Percentiles rank a stretch among this genome's conserved stretches.
phyloP scores from a whole-genome alignment of 1,284 basidiomycete species.

The Sparassis latifolia region DNA sequence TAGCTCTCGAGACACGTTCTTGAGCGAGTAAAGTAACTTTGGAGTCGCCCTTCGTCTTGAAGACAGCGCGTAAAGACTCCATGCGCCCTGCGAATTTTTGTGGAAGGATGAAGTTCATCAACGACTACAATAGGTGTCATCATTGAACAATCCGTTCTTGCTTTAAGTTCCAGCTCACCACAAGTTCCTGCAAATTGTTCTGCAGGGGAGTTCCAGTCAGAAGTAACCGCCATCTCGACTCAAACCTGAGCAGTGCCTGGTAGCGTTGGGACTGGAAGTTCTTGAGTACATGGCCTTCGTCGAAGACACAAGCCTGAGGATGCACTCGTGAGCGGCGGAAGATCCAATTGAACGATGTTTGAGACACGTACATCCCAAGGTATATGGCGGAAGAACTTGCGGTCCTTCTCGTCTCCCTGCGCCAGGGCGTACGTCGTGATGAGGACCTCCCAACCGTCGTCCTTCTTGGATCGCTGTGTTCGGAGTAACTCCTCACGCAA shows the following conservation, averaged over 20 bases:
- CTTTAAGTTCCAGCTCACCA: conserved; percentile 47
- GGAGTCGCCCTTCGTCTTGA: conserved; percentile 90
- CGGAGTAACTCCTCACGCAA: conserved; percentile 64
- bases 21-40: conserved; percentile 84
- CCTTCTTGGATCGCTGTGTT: conserved; percentile 27
- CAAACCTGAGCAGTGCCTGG: conserved; percentile 80
- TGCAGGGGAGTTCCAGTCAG: conserved; percentile 95
- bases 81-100: conserved; percentile 77
- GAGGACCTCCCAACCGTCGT: conserved; percentile 83
- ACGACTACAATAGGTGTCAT: conserved; percentile 49
- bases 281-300: conserved; percentile 95
- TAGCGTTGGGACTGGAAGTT: conserved; percentile 97
- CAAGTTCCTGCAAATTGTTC: conserved; percentile 90
- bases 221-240: conserved; percentile 85
- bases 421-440: conserved; percentile 97
- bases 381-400: conserved; percentile 87
- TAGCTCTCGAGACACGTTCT: conserved; percentile 88
- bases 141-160: no score
- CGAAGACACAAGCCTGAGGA: conserved; percentile 79
- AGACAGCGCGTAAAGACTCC: conserved; percentile 85
- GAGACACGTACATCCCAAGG: conserved; percentile 77
- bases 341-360: not conserved
- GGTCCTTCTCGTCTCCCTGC: conserved; percentile 80
- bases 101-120: conserved; percentile 98
- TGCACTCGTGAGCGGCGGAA: not conserved